Base-by-base conservation (phyloP, 2,329 filamentous ascomycete genomes). In the Zymoseptoria brevis region DNA sequence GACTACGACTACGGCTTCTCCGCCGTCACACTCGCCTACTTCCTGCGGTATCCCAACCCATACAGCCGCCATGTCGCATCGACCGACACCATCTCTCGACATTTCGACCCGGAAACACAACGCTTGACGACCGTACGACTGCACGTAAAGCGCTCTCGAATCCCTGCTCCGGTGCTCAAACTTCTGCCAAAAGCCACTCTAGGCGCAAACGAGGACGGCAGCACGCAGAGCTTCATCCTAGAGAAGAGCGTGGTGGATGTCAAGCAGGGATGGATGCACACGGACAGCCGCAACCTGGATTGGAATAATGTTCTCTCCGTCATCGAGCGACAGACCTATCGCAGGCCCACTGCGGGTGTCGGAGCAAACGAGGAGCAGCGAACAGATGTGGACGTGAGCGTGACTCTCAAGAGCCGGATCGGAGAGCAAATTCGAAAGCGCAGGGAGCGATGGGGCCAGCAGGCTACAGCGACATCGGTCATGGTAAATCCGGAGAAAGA, bases 21-120 rank as follows among this genome's bases (percentile, higher is more conserved):
- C 62, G 89, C 89, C 73, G 89, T 94, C 62, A 90, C 89, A 54
- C 86, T 94, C 74, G 89, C 89, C 76, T 94, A 90, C 81, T 94
- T 93, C 76, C 86, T 94, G 54, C 88, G 89, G 65, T 94, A 94
- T 76, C 90, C 88, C 65, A 94, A 93, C 71, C 89, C 89, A 6
- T 92, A 93, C 77, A 87, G 86, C 65, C 85, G 83, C 64, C 89
- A 94, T 77, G 89, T 94, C 56, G 79, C 91, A 67, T 90, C 87
- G 71, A 91, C 88, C 74, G 89, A 94, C 74, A 90, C 88, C 68
- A 89, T 94, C 73, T 83, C 84, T 54, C 87, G 85, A 64, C 79
- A 82, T 73, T 83, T 90, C 75, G 89, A 93, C 74, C 81, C 86
- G 6, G 76, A 75, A n/a, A 89, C 87, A 1, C 87, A 89, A 66